Percentiles rank a stretch among this genome's conserved stretches.
Evolutionary conservation across 2,329 filamentous ascomycete genomes (phyloP).

Genomic region (Aspergillus cejpii): DNA sequence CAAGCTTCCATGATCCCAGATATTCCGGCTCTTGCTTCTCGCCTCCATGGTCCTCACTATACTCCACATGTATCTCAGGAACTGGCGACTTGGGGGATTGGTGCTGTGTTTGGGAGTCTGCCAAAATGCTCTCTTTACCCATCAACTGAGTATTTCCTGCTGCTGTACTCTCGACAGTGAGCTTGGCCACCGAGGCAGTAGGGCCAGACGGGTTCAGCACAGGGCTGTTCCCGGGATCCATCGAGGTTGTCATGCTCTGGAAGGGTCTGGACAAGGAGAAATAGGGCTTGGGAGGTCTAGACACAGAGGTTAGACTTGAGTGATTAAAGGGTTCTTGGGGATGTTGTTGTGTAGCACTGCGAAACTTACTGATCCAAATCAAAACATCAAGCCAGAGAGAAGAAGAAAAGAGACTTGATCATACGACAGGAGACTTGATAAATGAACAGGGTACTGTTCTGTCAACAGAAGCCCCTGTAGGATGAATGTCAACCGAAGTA

Average conservation of each 20-base stretch:
- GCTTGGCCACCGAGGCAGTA: slow-evolving; percentile 1
- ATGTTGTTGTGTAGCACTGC: no score
- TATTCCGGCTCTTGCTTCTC: slow-evolving; percentile 1
- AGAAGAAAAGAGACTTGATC: not conserved
- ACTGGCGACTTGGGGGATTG: not conserved
- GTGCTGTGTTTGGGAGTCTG: slow-evolving; percentile 7
- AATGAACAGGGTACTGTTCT: no score
- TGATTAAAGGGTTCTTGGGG: no score
- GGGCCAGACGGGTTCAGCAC: not conserved
- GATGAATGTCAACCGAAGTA: no score
- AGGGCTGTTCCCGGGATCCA: not conserved
- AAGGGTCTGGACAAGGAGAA: no score
- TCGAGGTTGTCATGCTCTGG: not conserved
- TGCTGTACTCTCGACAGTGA: slow-evolving; percentile 2
- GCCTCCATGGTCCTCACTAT: not conserved
- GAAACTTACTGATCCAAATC: not conserved
- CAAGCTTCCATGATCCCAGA: slow-evolving; percentile 6
- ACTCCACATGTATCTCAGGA: not conserved
- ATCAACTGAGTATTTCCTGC: slow-evolving; percentile 8
- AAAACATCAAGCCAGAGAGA: not conserved
- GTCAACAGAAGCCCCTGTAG: no score
- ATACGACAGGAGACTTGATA: not conserved
- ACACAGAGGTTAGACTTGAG: no score
- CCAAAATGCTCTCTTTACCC: slow-evolving; percentile 21
- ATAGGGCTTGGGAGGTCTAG: no score